Evolutionary conservation across 1,284 basidiomycete species (phyloP), one percentile per base, ranked within the genome.

Genomic region (Bjerkandera adusta): DNA sequence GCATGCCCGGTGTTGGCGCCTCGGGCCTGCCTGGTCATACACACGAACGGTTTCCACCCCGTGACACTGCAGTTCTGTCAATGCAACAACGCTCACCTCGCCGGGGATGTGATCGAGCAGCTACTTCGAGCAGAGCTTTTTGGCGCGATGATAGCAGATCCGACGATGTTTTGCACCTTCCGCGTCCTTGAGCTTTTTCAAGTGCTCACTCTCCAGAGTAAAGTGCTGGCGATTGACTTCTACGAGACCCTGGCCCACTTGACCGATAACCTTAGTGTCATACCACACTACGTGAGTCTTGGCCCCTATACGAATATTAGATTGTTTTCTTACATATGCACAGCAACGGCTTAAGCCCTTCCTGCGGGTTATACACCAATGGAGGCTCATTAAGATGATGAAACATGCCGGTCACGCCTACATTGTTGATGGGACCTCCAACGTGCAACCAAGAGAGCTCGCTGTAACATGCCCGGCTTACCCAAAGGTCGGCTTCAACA

Each of bases 11-110:
- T n/a, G n/a, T n/a, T n/a, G n/a, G 48, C 20, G 12, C 48, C 22
- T 6, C 27, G 33, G 8, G 21, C 26, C n/a, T 36, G 47, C 21
- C 22, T 51, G 10, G 22, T 51, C 16, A 13, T 51, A 6, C 34
- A 51, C 36, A 44, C 27, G 8, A 48, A 47, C 24, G 49, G 49
- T 8, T 43, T 51, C 29, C 49, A 51, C 35, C 22, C 21, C 7
- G 30, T 47, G 12, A 11, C 8, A 4, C 18, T 48, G 6, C 34
- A 29, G 5, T 51, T 30, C 25, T 51, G 45, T 30, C 8, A 40
- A n/a, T 51, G 49, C 41, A 5, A 25, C 3, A 3, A 26, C 16
- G 25, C 25, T 15, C 3, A 25, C 12, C 1, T 6, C 4, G 16
- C 42, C 3, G 41, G 47, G 3, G 16, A 7, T 6, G 35, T 16